Conservation (phyloP, 2,329 filamentous ascomycete genomes). For the Cercospora canescens region DNA sequence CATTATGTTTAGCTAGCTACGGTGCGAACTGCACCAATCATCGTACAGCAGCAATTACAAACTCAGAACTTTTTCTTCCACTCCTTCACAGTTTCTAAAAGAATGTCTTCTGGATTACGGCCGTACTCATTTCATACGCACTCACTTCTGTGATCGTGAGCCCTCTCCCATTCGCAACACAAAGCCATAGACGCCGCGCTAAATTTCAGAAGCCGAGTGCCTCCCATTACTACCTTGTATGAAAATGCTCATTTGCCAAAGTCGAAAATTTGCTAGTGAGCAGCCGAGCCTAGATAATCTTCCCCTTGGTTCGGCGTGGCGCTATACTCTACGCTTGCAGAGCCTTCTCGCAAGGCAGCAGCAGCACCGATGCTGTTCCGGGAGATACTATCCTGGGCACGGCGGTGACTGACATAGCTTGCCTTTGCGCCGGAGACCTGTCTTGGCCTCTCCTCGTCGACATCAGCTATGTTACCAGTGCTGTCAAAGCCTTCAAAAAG, state of each 20-base stretch:
- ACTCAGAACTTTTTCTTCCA: background rate
- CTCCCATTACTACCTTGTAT: background rate
- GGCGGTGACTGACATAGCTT: conserved; percentile 26
- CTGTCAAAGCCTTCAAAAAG: conserved; percentile 32
- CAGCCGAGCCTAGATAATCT: conserved; percentile 1
- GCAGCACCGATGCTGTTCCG: conserved; percentile 32
- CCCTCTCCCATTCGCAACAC: background rate
- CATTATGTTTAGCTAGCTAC: background rate
- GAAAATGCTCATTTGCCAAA: background rate
- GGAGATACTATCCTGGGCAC: conserved; percentile 34
- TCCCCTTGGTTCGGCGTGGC: conserved; percentile 14
- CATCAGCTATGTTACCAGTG: conserved; percentile 11
- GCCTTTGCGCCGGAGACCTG: conserved; percentile 6
- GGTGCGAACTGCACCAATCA: background rate
- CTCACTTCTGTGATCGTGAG: conserved; percentile 9
- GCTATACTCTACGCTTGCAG: conserved; percentile 18
- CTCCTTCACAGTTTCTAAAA: background rate
- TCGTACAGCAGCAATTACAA: background rate
- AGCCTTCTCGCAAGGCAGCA: conserved; percentile 26
- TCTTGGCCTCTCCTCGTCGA: background rate
- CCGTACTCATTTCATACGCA: background rate
- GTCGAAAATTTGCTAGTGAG: background rate
- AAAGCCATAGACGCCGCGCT: conserved; percentile 7
- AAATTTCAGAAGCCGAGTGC: background rate
- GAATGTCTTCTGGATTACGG: conserved; percentile 1